A percentile compares a stretch with the other conserved stretches of the same genome.
Conservation (phyloP, 768 basidiomycete species). For the Chalciporus pseudorubinellus region DNA sequence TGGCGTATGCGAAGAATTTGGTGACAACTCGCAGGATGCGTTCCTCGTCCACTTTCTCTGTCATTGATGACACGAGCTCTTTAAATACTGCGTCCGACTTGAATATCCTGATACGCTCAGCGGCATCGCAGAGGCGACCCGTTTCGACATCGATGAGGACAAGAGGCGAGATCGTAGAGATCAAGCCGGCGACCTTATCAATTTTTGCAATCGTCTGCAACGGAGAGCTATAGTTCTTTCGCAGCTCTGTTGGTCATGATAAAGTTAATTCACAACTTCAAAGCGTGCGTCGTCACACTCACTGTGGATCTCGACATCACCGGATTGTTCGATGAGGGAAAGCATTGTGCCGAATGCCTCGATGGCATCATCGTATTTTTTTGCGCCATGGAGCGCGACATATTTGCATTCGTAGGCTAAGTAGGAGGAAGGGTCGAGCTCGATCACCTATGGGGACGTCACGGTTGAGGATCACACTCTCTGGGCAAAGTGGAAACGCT, state of each 20-base stretch:
- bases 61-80: neutral
- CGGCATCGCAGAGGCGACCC: slow-evolving; percentile 1
- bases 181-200: neutral
- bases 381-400: neutral
- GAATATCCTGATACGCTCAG: neutral
- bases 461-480: neutral
- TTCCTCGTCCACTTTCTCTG: neutral
- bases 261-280: neutral
- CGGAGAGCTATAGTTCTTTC: neutral
- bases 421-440: neutral
- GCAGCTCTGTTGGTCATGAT: neutral
- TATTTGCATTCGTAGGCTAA: slow-evolving; percentile 1
- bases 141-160: slow-evolving; percentile 7
- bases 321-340: slow-evolving; percentile 2
- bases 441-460: neutral
- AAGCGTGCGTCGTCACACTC: neutral
- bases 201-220: neutral
- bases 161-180: neutral
- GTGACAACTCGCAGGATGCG: neutral
- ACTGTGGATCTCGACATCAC: slow-evolving; percentile 1
- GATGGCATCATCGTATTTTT: slow-evolving; percentile 4
- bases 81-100: neutral
- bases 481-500: neutral
- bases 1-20: neutral
- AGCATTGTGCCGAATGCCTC: slow-evolving; percentile 1